Evolutionary conservation across 176 grass and related monocot genomes (phyloP), one percentile per base, ranked within the genome.

Genomic region (Carex myosuroides): DNA sequence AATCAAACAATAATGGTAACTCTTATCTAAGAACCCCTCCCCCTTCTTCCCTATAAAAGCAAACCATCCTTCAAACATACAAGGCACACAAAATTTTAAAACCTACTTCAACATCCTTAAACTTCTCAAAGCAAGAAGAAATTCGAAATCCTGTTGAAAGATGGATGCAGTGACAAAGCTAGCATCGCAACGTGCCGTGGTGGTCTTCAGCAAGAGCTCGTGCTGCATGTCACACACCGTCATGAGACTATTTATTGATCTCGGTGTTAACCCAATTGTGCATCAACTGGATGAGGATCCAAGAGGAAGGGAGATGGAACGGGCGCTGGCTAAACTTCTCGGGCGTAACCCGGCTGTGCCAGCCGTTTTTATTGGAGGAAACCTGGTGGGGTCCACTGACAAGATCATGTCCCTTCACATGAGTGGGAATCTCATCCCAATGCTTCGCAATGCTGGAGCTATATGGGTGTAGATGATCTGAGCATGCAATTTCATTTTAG

Each of bases 141-240:
- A n/a, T n/a, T n/a, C n/a, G n/a, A n/a, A n/a, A n/a, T n/a, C n/a
- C n/a, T n/a, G n/a, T n/a, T n/a, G n/a, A n/a, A n/a, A n/a, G n/a
- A n/a, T n/a, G n/a, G n/a, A n/a, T n/a, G n/a, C n/a, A n/a, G n/a
- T n/a, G n/a, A n/a, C n/a, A n/a, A n/a, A n/a, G 26, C 26, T 26
- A 26, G 1, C 26, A 1, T 26, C 26, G 0, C 26, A 26, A 26
- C 26, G 26, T 0, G 26, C 26, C 0, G 26, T 26, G 0, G 26
- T 26, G 46, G 88, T 94, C 50, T 98, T 98, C 87, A 89, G 91
- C 89, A 83, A 52, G 86, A 98, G 89, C 87, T 93, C 95, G 0
- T 98, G 95, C 85, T 93, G 95, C 91, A 94, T 94, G 92, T 93
- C 89, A 83, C 95, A 94, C 95, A 90, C 89, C 0, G 84, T 93